These are phyloP conservation scores for Ogataea henricii DNA, from an alignment of 805 yeast genomes.

Conservation along the genomic window DNA sequence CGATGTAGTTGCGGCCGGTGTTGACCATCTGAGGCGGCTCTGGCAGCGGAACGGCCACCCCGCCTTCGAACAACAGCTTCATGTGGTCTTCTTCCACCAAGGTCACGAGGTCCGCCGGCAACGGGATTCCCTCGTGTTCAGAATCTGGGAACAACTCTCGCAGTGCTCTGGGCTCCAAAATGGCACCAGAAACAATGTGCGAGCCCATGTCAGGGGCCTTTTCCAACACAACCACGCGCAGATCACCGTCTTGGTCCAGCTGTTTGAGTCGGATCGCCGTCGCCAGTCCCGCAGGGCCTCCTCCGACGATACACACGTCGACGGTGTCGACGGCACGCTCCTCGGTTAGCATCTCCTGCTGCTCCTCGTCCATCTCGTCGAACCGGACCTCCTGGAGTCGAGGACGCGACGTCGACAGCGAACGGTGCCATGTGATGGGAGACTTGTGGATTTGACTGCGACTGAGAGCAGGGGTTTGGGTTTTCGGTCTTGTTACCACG, in stretches of 20 bases:
- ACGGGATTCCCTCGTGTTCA: constrained; percentile 51
- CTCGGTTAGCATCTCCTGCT: constrained; percentile 49
- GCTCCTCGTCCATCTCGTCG: constrained; percentile 41
- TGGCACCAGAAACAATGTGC: constrained; percentile 92
- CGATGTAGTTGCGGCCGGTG: constrained; percentile 79
- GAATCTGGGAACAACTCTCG: constrained; percentile 75
- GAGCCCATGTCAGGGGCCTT: constrained; percentile 93
- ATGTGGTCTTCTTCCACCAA: constrained; percentile 73
- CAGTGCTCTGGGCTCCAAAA: constrained; percentile 86
- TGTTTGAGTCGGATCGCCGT: constrained; percentile 91
- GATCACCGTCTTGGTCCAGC: constrained; percentile 62
- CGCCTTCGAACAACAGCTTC: constrained; percentile 62
- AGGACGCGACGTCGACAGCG: not conserved
- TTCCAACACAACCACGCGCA: constrained; percentile 87
- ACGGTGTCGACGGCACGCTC: constrained; percentile 83
- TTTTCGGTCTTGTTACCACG: too few species aligned
- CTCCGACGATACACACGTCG: constrained; percentile 95
- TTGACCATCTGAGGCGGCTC: constrained; percentile 93
- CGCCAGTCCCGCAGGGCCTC: constrained; percentile 96
- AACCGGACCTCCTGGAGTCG: constrained; percentile 26
- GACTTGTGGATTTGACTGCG: too few species aligned
- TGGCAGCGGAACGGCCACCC: constrained; percentile 67
- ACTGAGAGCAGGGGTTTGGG: too few species aligned
- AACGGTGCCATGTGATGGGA: not conserved
- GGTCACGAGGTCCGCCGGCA: constrained; percentile 78